A percentile compares a stretch with the other conserved stretches of the same genome.
These are phyloP conservation scores for Parsonsia alboflavescens DNA, from an alignment of 257 asterid species.

Conservation along the genomic window DNA sequence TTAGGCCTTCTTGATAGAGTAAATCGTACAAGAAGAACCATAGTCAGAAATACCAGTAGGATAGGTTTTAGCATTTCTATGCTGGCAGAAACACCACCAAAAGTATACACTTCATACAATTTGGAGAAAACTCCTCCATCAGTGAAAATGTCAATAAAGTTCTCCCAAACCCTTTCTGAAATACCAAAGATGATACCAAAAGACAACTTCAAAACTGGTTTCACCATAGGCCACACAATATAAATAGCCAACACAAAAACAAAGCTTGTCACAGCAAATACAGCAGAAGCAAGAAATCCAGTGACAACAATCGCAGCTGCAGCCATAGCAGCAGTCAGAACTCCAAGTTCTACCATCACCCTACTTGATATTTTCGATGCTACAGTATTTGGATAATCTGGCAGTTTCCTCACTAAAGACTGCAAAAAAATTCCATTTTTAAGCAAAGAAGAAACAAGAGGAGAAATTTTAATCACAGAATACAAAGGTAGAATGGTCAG, in stretches of 20 bases:
- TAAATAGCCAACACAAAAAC: slow-evolving; percentile 51
- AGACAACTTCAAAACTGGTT: slow-evolving; percentile 69
- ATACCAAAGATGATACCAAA: slow-evolving; percentile 54
- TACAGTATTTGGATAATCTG: slow-evolving; percentile 79
- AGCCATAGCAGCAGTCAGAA: slow-evolving; percentile 71
- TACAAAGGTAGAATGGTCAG: neutral
- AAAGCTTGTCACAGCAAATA: slow-evolving; percentile 73
- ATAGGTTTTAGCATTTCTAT: slow-evolving; percentile 72
- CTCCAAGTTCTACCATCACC: slow-evolving; percentile 83
- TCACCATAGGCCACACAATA: slow-evolving; percentile 75
- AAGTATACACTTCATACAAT: slow-evolving; percentile 59
- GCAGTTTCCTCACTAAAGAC: slow-evolving; percentile 81
- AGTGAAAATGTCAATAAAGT: slow-evolving; percentile 50
- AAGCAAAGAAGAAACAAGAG: slow-evolving; percentile 21
- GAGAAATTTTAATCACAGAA: slow-evolving; percentile 2
- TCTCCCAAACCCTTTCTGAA: slow-evolving; percentile 64
- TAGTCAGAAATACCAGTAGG: slow-evolving; percentile 56
- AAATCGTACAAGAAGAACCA: slow-evolving; percentile 90
- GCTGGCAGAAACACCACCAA: slow-evolving; percentile 77
- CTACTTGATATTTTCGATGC: slow-evolving; percentile 95
- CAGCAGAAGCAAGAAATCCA: slow-evolving; percentile 87
- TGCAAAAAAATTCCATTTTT: slow-evolving; percentile 34
- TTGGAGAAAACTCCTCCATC: slow-evolving; percentile 69
- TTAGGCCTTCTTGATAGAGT: slow-evolving; percentile 94
- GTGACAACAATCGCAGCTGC: slow-evolving; percentile 78